Base-by-base conservation (phyloP, 140 eudicot genomes). In the Senecio squalidus region DNA sequence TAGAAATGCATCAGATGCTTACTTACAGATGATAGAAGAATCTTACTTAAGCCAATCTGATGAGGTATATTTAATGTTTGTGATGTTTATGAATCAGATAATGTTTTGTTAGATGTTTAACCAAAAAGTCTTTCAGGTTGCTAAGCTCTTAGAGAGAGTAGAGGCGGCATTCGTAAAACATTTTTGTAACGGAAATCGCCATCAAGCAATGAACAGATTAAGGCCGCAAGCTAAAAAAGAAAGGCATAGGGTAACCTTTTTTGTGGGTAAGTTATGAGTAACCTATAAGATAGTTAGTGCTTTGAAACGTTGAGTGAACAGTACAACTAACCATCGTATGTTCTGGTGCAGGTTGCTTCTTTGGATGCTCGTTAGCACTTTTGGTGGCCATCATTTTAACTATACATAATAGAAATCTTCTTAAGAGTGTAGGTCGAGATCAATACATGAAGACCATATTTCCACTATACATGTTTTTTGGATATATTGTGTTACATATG, bases 301-400 rank as follows among this genome's bases (percentile, higher is more conserved):
- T n/a, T n/a, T n/a, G n/a, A n/a, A 28, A n/a, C 55, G 9, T 27
- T 3, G 45, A 28, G 51, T 30, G 9, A 50, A 60, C 5, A 15
- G 24, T 52, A 53, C 3, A 20, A 38, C 62, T 48, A 0, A 43
- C 43, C 9, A 5, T 24, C 10, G 49, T 44, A 17, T 50, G 39
- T 50, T 40, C 23, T 28, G 10, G 11, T 44, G 61, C 66, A 82
- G 95, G 95, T 71, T 67, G 85, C 28, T 76, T 80, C 61, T 53
- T 79, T 4, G 91, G 95, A 34, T 82, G 84, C 71, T 73, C 91
- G 1, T 53, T 86, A 49, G 95, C 95, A 41, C 80, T 86, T 21
- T 4, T 79, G 17, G 77, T 64, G 26, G 85, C 76, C 13, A 68
- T 86, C 9, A 39, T 65, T 40, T 27, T 22, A 40, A 16, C 43